Percentiles rank a stretch among this genome's conserved stretches.
Conservation (phyloP, 176 grass and related monocot species). For the Saccharum spontaneum region DNA sequence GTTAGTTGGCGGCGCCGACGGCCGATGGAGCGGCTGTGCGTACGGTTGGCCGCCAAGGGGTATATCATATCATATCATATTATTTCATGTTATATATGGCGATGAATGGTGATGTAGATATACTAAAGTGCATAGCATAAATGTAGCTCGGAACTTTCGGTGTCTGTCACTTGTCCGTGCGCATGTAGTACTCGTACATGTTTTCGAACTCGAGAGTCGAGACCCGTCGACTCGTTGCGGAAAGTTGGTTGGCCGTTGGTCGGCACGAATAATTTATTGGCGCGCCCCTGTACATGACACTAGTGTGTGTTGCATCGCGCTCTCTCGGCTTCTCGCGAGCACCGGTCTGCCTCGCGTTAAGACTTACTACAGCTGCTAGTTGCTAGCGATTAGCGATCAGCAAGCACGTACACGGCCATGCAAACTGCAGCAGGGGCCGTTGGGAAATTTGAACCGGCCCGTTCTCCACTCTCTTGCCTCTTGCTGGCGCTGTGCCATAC, state of each 20-base stretch:
- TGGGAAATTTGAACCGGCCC: not conserved
- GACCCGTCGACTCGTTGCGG: not conserved
- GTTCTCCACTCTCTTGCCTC: no score
- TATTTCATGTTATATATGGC: not conserved
- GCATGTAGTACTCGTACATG: not conserved
- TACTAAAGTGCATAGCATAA: slow-evolving; percentile 40
- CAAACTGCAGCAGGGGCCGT: not conserved
- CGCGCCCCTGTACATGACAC: not conserved
- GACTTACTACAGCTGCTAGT: no score
- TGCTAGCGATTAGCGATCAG: no score
- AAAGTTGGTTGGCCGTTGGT: slow-evolving; percentile 48
- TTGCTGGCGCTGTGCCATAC: no score
- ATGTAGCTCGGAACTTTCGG: slow-evolving; percentile 42
- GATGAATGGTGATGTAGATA: slow-evolving; percentile 38
- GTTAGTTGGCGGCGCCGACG: not conserved
- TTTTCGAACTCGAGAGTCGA: not conserved
- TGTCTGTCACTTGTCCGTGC: slow-evolving; percentile 40
- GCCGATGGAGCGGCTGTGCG: not conserved
- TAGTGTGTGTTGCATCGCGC: not conserved
- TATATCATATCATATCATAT: not conserved
- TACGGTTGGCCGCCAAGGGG: not conserved
- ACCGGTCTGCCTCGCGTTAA: no score
- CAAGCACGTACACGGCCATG: no score
- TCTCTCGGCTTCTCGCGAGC: not conserved
- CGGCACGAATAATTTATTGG: slow-evolving; percentile 36